Conservation (phyloP, 768 basidiomycete genomes). For the Coprinopsis cinerea region DNA sequence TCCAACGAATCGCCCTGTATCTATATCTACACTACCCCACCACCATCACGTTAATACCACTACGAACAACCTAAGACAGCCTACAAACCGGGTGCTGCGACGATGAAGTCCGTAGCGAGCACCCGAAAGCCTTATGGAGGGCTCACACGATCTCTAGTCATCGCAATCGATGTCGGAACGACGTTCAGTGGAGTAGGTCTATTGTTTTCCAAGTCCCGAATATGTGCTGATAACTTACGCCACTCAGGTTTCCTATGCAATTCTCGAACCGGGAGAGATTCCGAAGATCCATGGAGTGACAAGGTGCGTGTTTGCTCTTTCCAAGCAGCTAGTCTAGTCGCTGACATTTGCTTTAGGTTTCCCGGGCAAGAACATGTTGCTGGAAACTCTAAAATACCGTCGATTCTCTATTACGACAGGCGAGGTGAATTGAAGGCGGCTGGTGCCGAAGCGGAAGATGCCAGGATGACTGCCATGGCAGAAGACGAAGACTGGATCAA, state of each 20-base stretch:
- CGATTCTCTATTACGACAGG: slow-evolving; percentile 68
- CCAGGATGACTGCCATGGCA: slow-evolving; percentile 51
- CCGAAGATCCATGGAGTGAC: slow-evolving; percentile 81
- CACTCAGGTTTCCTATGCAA: slow-evolving; percentile 63
- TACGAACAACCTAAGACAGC: too few relatives aligned
- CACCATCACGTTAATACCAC: too few relatives aligned
- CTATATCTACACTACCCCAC: too few relatives aligned
- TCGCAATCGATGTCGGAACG: slow-evolving; percentile 79
- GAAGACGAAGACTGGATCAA: slow-evolving; percentile 78
- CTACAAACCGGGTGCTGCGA: too few relatives aligned
- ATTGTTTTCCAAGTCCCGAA: too few relatives aligned
- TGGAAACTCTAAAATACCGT: slow-evolving; percentile 80
- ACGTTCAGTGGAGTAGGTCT: slow-evolving; percentile 68
- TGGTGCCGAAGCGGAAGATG: slow-evolving; percentile 71
- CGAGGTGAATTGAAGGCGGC: slow-evolving; percentile 62
- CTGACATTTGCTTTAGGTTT: slow-evolving; percentile 41
- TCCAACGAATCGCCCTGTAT: too few relatives aligned
- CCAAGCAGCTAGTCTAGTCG: background rate
- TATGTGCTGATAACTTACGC: slow-evolving; percentile 2
- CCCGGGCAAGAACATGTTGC: slow-evolving; percentile 84
- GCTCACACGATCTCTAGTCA: slow-evolving; percentile 55
- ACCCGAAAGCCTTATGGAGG: slow-evolving; percentile 73
- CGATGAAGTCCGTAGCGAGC: slow-evolving; percentile 37
- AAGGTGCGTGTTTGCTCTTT: slow-evolving; percentile 36
- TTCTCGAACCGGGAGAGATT: slow-evolving; percentile 75